These are phyloP conservation scores for Blastobotrys arbuscula DNA, from an alignment of 1,139 yeast genomes.

Conservation along the genomic window DNA sequence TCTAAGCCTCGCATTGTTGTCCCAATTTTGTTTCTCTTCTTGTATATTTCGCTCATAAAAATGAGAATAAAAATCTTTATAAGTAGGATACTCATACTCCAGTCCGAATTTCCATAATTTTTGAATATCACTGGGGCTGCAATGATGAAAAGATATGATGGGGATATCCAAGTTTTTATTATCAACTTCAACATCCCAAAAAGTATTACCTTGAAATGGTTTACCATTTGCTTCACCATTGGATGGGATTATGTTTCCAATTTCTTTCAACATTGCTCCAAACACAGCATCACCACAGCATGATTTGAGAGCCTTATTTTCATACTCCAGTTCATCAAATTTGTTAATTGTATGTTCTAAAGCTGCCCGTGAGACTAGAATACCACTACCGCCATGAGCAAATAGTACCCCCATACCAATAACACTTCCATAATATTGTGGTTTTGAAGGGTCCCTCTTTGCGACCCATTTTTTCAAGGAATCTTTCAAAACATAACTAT, in stretches of 20 bases:
- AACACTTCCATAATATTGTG: conserved; percentile 32
- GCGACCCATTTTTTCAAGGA: conserved; percentile 26
- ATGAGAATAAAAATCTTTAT: conserved; percentile 30
- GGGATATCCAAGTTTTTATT: conserved; percentile 30
- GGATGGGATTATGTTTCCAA: conserved; percentile 15
- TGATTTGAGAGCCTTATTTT: conserved; percentile 24
- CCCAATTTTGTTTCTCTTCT: conserved; percentile 25
- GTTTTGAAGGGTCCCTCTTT: conserved; percentile 25
- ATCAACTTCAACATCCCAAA: conserved; percentile 19
- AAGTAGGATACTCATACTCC: conserved; percentile 22
- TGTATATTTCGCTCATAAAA: conserved; percentile 29
- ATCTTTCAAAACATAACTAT: conserved; percentile 31
- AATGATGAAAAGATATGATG: conserved; percentile 31
- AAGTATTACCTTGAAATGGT: conserved; percentile 20
- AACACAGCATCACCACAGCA: conserved; percentile 38
- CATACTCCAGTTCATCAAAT: conserved; percentile 27
- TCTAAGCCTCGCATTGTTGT: conserved; percentile 20
- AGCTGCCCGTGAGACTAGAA: conserved; percentile 32
- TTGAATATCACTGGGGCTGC: conserved; percentile 29
- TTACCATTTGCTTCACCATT: conserved; percentile 15
- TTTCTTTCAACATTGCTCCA: conserved; percentile 25
- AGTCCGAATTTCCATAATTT: conserved; percentile 26
- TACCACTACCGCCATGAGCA: conserved; percentile 39
- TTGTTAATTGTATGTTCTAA: conserved; percentile 27
- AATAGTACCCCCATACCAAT: conserved; percentile 27